Percentiles rank a stretch among this genome's conserved stretches.
phyloP scores from a whole-genome alignment of 768 basidiomycete genomes.

The Tulasnella sp. region DNA sequence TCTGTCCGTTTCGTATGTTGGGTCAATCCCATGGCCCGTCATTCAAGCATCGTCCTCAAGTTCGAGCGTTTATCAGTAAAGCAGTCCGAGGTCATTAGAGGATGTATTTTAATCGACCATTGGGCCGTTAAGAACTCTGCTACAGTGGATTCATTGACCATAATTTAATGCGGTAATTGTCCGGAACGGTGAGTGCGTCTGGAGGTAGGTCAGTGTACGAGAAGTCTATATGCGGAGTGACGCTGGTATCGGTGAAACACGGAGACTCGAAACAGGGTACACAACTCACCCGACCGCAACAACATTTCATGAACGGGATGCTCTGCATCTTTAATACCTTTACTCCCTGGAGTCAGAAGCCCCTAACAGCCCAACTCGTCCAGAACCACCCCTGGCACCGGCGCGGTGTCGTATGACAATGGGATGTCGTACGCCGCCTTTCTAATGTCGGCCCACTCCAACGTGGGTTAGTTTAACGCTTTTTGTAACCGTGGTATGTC shows the following conservation, averaged over 20 bases:
- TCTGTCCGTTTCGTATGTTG: too few relatives aligned
- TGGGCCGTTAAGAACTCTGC: too few relatives aligned
- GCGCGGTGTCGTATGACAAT: neutral
- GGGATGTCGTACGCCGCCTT: slow-evolving; percentile 12
- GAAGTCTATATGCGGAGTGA: neutral
- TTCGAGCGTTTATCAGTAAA: too few relatives aligned
- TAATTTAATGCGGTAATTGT: slow-evolving; percentile 15
- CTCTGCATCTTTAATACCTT: neutral
- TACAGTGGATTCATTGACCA: too few relatives aligned
- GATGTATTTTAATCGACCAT: too few relatives aligned
- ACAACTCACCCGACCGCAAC: neutral
- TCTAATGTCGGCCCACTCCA: slow-evolving; percentile 17
- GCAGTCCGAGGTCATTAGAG: too few relatives aligned
- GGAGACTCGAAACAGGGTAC: too few relatives aligned
- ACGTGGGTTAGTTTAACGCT: neutral
- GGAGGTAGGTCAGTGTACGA: neutral
- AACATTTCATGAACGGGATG: neutral
- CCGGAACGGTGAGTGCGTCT: slow-evolving; percentile 23
- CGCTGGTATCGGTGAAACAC: too few relatives aligned
- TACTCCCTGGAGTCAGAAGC: neutral
- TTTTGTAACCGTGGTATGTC: neutral
- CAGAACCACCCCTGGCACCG: neutral
- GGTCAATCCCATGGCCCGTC: too few relatives aligned
- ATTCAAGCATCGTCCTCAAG: too few relatives aligned
- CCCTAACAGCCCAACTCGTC: slow-evolving; percentile 3